Evolutionary conservation across 2,329 filamentous ascomycete genomes (phyloP).

Genomic region (Fonsecaea erecta): DNA sequence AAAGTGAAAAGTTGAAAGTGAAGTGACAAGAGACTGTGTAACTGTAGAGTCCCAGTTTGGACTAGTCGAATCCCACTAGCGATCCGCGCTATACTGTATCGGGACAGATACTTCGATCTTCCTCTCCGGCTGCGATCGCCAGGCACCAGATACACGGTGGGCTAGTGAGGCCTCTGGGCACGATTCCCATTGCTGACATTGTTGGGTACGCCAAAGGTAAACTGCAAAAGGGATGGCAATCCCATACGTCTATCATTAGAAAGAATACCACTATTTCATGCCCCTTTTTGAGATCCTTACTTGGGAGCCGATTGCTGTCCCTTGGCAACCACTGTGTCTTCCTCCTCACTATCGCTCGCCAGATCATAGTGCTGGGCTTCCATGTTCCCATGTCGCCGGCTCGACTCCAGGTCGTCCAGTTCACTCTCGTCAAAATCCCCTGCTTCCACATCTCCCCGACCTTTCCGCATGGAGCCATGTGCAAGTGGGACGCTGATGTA

Average conservation of each 20-base stretch:
- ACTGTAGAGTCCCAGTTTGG: background rate
- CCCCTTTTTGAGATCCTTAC: background rate
- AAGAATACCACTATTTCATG: conserved; percentile 6
- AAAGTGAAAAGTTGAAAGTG: conserved; percentile 2
- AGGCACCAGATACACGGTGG: background rate
- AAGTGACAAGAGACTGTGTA: background rate
- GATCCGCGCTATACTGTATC: background rate
- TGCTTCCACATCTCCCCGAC: conserved; percentile 60
- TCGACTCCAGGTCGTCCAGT: conserved; percentile 57
- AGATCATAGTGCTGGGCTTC: conserved; percentile 52
- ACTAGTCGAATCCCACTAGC: background rate
- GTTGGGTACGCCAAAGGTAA: too few relatives aligned
- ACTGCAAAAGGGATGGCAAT: too few relatives aligned
- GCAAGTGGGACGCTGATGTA: conserved; percentile 42
- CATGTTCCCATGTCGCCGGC: conserved; percentile 37
- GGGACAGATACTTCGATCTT: background rate
- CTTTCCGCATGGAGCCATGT: conserved; percentile 44
- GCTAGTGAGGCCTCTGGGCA: too few relatives aligned
- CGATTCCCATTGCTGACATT: background rate
- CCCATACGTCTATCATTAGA: conserved; percentile 15
- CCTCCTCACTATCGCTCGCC: conserved; percentile 53
- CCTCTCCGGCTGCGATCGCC: background rate
- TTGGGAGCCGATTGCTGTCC: conserved; percentile 3
- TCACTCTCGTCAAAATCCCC: conserved; percentile 67
- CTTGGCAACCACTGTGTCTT: conserved; percentile 34